These are phyloP conservation scores for Cantharellus cinnabarinus DNA, from an alignment of 768 basidiomycete genomes.

Conservation along the genomic window DNA sequence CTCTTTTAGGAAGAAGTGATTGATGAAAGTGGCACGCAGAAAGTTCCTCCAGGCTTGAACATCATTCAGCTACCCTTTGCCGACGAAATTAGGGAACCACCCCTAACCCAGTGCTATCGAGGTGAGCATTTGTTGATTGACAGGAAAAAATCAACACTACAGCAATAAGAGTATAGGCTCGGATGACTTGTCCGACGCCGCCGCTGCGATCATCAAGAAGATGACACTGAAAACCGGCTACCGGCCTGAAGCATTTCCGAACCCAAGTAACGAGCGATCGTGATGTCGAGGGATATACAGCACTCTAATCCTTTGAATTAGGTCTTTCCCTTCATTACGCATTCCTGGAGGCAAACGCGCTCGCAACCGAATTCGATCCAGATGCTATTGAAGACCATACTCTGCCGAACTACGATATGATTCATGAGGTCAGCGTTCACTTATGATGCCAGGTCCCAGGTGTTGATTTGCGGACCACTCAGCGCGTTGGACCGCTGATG, in stretches of 20 bases:
- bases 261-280: slow-evolving; percentile 41
- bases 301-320: slow-evolving; percentile 17
- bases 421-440: slow-evolving; percentile 41
- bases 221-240: slow-evolving; percentile 66
- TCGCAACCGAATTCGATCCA: slow-evolving; percentile 71
- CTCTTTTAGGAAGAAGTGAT: slow-evolving; percentile 41
- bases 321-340: slow-evolving; percentile 77
- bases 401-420: slow-evolving; percentile 49
- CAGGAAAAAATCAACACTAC: not conserved
- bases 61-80: slow-evolving; percentile 84
- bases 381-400: slow-evolving; percentile 62
- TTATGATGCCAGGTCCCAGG: not conserved
- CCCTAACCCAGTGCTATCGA: slow-evolving; percentile 41
- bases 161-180: not conserved
- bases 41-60: slow-evolving; percentile 78
- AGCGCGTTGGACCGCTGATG: slow-evolving; percentile 36
- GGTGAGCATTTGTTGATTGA: slow-evolving; percentile 25
- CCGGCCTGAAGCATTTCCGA: slow-evolving; percentile 74
- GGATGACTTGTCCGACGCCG: slow-evolving; percentile 43
- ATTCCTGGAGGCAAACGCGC: slow-evolving; percentile 79
- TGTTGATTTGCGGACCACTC: not conserved
- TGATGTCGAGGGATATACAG: not conserved
- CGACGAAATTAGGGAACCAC: slow-evolving; percentile 76
- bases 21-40: slow-evolving; percentile 49
- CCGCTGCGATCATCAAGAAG: slow-evolving; percentile 57